phyloP scores from a whole-genome alignment of 78 protist genomes.

The Dictyostelium firmibasis region DNA sequence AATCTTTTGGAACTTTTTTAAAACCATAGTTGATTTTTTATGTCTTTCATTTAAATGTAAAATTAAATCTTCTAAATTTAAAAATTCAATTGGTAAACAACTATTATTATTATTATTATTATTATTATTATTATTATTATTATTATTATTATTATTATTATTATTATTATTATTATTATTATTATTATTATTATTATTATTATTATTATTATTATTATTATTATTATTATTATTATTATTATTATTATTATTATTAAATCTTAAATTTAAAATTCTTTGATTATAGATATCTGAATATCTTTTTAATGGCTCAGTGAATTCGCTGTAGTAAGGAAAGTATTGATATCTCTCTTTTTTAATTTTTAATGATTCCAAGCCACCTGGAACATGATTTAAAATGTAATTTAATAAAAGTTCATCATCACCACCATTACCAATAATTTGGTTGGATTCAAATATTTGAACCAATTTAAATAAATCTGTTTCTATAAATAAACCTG shows the following conservation, averaged over 20 bases:
- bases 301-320: constrained; percentile 28
- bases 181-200: neutral
- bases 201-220: too few relatives aligned
- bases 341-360: neutral
- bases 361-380: neutral
- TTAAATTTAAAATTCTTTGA: constrained; percentile 30
- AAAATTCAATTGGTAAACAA: neutral
- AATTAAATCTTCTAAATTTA: neutral
- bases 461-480: neutral
- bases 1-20: constrained; percentile 4
- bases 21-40: neutral
- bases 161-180: neutral
- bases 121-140: neutral
- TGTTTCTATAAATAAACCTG: neutral
- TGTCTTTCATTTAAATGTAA: neutral
- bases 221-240: neutral
- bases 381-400: neutral
- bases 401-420: neutral
- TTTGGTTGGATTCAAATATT: neutral
- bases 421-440: neutral
- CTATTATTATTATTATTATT: too few relatives aligned
- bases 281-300: constrained; percentile 30
- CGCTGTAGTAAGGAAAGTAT: constrained; percentile 1
- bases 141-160: neutral
- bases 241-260: neutral